A percentile compares a stretch with the other conserved stretches of the same genome.
Conservation (phyloP, 495 filamentous ascomycete genomes). For the Ascodesmis nigricans region DNA sequence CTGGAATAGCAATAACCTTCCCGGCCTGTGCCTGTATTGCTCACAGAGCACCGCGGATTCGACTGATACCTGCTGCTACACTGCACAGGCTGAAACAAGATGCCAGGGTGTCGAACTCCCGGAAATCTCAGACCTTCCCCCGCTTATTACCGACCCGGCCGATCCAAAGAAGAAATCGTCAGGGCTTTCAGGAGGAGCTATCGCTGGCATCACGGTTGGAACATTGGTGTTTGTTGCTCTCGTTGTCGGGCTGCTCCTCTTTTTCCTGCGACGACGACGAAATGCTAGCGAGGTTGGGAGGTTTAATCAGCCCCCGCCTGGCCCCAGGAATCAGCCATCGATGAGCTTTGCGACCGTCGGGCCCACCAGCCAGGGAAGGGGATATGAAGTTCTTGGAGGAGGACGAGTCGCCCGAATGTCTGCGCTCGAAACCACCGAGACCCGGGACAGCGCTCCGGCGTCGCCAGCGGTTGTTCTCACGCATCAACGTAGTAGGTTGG, state of each 20-base stretch:
- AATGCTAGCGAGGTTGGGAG: conserved; percentile 18
- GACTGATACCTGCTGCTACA: conserved; percentile 86
- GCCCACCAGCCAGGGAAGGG: conserved; percentile 28
- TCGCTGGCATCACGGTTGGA: conserved; percentile 80
- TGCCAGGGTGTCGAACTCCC: conserved; percentile 60
- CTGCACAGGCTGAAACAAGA: conserved; percentile 43
- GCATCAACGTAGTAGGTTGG: conserved; percentile 9
- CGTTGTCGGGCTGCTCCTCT: conserved; percentile 36
- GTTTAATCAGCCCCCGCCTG: conserved; percentile 73
- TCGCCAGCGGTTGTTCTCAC: conserved; percentile 8
- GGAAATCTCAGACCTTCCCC: conserved; percentile 43
- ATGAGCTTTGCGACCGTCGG: conserved; percentile 28
- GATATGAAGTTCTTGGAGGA: conserved; percentile 56
- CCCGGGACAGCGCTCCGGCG: conserved; percentile 8
- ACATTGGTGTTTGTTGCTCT: conserved; percentile 50
- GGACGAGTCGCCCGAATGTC: conserved; percentile 91
- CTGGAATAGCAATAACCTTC: conserved; percentile 38
- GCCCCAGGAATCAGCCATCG: conserved; percentile 33
- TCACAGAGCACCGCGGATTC: conserved; percentile 59
- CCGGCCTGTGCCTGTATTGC: conserved; percentile 77
- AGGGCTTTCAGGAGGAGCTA: conserved; percentile 57
- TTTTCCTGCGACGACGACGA: conserved; percentile 37
- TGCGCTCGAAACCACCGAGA: conserved; percentile 41
- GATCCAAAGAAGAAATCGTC: conserved; percentile 4
- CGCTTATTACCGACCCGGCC: conserved; percentile 31